phyloP scores from a whole-genome alignment of 176 grass and related monocot species.

The Avena sativa region DNA sequence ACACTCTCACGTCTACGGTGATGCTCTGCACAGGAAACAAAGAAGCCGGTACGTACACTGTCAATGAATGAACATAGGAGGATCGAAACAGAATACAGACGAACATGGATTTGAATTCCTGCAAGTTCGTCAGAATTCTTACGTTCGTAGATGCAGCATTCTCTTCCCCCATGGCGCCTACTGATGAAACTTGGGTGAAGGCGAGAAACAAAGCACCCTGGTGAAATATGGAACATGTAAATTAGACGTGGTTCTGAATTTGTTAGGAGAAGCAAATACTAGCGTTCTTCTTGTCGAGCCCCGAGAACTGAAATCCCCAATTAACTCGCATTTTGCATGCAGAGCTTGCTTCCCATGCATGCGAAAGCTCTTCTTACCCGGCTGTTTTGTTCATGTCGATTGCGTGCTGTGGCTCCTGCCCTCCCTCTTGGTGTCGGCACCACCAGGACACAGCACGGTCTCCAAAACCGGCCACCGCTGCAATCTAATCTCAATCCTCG shows the following conservation, averaged over 20 bases:
- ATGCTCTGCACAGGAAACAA: constrained; percentile 25
- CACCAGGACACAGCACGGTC: neutral
- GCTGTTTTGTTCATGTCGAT: constrained; percentile 27
- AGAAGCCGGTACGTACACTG: neutral
- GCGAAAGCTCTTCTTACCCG: constrained; percentile 31
- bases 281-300: neutral
- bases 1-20: constrained; percentile 38
- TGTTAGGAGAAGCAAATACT: no score
- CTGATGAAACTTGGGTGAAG: neutral
- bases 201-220: neutral
- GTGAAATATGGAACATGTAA: neutral
- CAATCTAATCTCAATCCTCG: constrained; percentile 13
- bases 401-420: neutral
- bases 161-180: constrained; percentile 40
- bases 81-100: neutral
- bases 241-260: neutral
- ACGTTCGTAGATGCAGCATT: constrained; percentile 1
- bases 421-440: neutral
- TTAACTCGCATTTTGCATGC: neutral
- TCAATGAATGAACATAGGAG: neutral
- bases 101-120: neutral
- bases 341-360: neutral
- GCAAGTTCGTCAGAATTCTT: neutral
- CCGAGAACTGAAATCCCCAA: neutral
- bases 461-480: neutral